These are phyloP conservation scores for Penicillium janthinellum DNA, from an alignment of 2,329 filamentous ascomycete species.

Conservation along the genomic window DNA sequence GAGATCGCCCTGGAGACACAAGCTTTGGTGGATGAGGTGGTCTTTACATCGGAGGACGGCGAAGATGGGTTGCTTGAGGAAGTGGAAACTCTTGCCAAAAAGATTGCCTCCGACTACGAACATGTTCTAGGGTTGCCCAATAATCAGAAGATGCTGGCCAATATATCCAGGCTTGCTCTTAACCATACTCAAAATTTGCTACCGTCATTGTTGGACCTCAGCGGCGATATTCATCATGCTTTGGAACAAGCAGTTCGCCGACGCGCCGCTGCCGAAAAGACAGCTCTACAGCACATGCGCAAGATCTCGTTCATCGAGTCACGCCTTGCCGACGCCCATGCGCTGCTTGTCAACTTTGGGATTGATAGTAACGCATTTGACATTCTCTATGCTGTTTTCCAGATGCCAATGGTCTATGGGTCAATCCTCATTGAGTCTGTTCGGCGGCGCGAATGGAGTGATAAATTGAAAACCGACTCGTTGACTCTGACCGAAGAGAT, in stretches of 20 bases:
- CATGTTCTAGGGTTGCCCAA: constrained; percentile 70
- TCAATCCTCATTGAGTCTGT: constrained; percentile 85
- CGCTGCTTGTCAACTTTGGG: constrained; percentile 70
- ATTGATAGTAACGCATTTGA: constrained; percentile 81
- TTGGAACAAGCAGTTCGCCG: constrained; percentile 58
- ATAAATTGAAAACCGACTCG: constrained; percentile 86
- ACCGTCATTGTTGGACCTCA: constrained; percentile 61
- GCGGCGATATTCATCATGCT: constrained; percentile 55
- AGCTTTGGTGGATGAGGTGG: constrained; percentile 38
- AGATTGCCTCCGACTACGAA: constrained; percentile 84
- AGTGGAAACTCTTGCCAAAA: constrained; percentile 80
- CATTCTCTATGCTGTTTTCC: constrained; percentile 74
- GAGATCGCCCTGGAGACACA: constrained; percentile 61
- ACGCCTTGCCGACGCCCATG: constrained; percentile 70
- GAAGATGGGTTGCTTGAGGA: constrained; percentile 73
- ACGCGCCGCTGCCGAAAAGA: constrained; percentile 67
- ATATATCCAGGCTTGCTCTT: constrained; percentile 65
- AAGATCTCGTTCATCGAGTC: constrained; percentile 78
- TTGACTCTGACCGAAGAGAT: constrained; percentile 89
- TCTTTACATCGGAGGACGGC: constrained; percentile 63
- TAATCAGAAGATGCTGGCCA: constrained; percentile 64
- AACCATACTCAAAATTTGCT: constrained; percentile 65
- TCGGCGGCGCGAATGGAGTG: constrained; percentile 83
- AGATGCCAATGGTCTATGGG: constrained; percentile 86
- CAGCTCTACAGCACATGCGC: constrained; percentile 75